phyloP scores from a whole-genome alignment of 768 basidiomycete genomes.

The Lyophyllum decastes region DNA sequence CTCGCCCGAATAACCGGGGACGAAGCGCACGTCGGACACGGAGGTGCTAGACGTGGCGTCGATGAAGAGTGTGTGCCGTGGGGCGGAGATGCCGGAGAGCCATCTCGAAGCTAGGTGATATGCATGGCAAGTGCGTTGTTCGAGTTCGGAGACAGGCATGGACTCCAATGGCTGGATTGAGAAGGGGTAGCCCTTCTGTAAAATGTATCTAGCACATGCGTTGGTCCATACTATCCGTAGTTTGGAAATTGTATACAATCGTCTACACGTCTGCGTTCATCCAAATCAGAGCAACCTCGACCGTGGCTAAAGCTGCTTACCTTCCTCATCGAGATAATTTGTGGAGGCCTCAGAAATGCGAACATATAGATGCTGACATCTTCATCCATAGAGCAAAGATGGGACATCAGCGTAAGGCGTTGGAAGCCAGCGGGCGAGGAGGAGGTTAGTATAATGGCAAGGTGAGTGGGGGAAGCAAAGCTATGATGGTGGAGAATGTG shows the following conservation, averaged over 20 bases:
- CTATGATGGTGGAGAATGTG: neutral
- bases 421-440: too few relatives aligned
- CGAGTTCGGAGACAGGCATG: conserved; percentile 44
- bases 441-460: too few relatives aligned
- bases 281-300: too few relatives aligned
- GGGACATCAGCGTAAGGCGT: too few relatives aligned
- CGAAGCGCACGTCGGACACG: conserved; percentile 55
- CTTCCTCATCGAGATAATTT: conserved; percentile 43
- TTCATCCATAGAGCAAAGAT: conserved; percentile 18
- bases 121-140: conserved; percentile 43
- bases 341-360: conserved; percentile 34
- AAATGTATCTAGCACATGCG: conserved; percentile 44
- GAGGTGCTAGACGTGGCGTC: conserved; percentile 38
- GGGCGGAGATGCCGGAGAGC: conserved; percentile 26
- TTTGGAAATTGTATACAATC: conserved; percentile 43
- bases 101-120: conserved; percentile 52
- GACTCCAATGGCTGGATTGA: conserved; percentile 34
- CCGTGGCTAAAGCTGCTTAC: conserved; percentile 30
- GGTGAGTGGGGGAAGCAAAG: neutral
- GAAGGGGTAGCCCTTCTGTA: conserved; percentile 52
- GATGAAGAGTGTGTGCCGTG: conserved; percentile 22
- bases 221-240: conserved; percentile 60
- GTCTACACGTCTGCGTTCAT: conserved; percentile 55
- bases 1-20: conserved; percentile 43
- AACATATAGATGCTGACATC: conserved; percentile 34